A percentile compares a stretch with the other conserved stretches of the same genome.
Evolutionary conservation across 164 flowering plant genomes (phyloP).

Genomic region (Paratinospora sagittata): DNA sequence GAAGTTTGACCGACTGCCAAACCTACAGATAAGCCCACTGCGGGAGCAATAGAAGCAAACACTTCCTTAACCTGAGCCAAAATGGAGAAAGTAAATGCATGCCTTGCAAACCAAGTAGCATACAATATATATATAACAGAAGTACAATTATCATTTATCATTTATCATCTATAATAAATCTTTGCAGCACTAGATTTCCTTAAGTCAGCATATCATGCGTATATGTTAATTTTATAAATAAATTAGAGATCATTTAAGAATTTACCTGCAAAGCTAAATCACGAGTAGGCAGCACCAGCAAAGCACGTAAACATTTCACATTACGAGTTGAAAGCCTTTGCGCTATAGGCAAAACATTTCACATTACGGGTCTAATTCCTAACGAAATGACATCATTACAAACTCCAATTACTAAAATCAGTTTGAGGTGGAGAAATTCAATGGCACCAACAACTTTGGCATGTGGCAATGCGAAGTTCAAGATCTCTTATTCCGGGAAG

Average conservation of each 20-base stretch:
- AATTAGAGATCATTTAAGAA: no score
- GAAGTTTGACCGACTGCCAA: conserved; percentile 90
- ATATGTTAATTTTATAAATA: no score
- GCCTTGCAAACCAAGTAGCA: background rate
- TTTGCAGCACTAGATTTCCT: background rate
- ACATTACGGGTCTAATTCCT: no score
- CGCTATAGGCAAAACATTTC: conserved; percentile 87
- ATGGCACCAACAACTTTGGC: no score
- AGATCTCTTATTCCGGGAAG: no score
- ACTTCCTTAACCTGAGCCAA: conserved; percentile 73
- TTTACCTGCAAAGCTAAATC: conserved; percentile 87
- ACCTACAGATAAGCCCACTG: conserved; percentile 87
- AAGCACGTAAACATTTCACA: conserved; percentile 68
- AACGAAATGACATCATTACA: no score
- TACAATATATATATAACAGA: no score
- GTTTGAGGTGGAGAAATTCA: no score
- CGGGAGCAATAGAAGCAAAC: conserved; percentile 77
- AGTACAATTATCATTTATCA: no score
- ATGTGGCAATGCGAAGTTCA: no score
- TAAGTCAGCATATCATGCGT: no score
- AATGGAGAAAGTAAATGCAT: conserved; percentile 6
- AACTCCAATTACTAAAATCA: no score
- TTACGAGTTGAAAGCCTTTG: conserved; percentile 61
- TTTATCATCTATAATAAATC: background rate
- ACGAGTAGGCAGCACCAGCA: conserved; percentile 92